These are phyloP conservation scores for Pulveroboletus sp. DNA, from an alignment of 1,284 basidiomycete genomes.

Conservation along the genomic window DNA sequence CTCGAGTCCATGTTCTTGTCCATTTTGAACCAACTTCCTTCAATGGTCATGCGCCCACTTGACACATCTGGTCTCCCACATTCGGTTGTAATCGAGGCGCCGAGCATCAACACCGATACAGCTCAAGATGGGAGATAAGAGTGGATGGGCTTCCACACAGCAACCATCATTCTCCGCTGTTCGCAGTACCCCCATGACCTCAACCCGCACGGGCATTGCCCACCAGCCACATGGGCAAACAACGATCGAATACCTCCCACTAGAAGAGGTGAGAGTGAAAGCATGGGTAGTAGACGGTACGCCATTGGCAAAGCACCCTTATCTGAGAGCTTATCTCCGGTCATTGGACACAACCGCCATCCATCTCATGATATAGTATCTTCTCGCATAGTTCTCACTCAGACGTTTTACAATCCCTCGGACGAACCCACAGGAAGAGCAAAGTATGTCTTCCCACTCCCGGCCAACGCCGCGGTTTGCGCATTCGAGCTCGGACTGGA, in stretches of 20 bases:
- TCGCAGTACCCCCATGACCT: slow-evolving; percentile 17
- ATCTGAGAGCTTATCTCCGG: slow-evolving; percentile 3
- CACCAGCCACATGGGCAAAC: slow-evolving; percentile 34
- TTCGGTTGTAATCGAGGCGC: slow-evolving; percentile 6
- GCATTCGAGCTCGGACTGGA: slow-evolving; percentile 48
- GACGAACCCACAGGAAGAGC: slow-evolving; percentile 42
- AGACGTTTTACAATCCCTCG: slow-evolving; percentile 48
- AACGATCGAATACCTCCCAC: slow-evolving; percentile 38
- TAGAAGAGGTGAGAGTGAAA: slow-evolving; percentile 45
- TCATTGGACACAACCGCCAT: neutral
- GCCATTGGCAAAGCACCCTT: slow-evolving; percentile 8
- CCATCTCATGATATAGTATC: slow-evolving; percentile 40
- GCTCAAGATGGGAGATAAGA: slow-evolving; percentile 22
- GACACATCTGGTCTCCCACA: slow-evolving; percentile 3
- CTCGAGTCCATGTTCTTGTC: neutral
- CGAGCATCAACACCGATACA: slow-evolving; percentile 1
- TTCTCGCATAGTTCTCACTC: slow-evolving; percentile 50
- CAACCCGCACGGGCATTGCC: slow-evolving; percentile 39
- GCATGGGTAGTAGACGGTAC: slow-evolving; percentile 51
- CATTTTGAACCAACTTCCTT: neutral
- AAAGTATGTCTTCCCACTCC: slow-evolving; percentile 62
- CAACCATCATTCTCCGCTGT: neutral
- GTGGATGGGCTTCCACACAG: slow-evolving; percentile 4
- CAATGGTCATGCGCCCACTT: neutral
- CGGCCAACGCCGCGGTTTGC: slow-evolving; percentile 52